Conservation (phyloP, 208 protist genomes). For the Acanthamoeba healyi region DNA sequence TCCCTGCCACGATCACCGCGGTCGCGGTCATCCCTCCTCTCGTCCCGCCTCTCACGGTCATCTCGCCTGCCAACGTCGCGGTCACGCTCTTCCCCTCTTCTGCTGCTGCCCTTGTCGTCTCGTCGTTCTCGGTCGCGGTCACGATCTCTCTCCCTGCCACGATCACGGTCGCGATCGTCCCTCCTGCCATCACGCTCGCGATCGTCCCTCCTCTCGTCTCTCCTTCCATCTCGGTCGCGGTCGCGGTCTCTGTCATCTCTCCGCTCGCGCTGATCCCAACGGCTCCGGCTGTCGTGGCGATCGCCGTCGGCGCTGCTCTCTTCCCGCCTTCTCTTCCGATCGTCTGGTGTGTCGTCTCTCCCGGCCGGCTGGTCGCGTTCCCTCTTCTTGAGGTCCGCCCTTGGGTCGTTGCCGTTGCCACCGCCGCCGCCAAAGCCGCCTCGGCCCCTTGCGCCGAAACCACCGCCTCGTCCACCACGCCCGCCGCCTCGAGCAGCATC, state of each 20-base stretch:
- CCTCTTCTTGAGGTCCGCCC: not conserved
- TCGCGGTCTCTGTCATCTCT: constrained; percentile 10
- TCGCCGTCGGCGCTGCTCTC: not conserved
- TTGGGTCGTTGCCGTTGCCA: not conserved
- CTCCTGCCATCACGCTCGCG: not conserved
- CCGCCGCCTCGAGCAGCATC: not conserved
- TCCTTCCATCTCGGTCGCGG: not conserved
- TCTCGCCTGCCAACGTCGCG: not conserved
- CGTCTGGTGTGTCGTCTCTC: not conserved
- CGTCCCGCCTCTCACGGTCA: not conserved
- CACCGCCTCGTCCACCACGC: not conserved
- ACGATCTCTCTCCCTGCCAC: constrained; percentile 7
- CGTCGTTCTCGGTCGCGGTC: not conserved
- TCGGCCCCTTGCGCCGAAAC: not conserved
- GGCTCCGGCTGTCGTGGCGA: not conserved
- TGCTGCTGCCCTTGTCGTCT: not conserved
- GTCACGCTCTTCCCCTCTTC: not conserved
- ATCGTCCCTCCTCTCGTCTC: constrained; percentile 47
- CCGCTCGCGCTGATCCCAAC: not conserved
- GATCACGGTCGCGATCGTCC: not conserved
- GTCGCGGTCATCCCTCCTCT: not conserved
- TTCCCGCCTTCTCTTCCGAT: not conserved
- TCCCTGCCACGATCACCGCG: no score
- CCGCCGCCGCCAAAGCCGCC: not conserved
- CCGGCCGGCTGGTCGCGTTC: not conserved